Percentiles rank a stretch among this genome's conserved stretches.
Evolutionary conservation across 192 early-diverging fungal species (phyloP).

Genomic region (Phycomyces nitens): DNA sequence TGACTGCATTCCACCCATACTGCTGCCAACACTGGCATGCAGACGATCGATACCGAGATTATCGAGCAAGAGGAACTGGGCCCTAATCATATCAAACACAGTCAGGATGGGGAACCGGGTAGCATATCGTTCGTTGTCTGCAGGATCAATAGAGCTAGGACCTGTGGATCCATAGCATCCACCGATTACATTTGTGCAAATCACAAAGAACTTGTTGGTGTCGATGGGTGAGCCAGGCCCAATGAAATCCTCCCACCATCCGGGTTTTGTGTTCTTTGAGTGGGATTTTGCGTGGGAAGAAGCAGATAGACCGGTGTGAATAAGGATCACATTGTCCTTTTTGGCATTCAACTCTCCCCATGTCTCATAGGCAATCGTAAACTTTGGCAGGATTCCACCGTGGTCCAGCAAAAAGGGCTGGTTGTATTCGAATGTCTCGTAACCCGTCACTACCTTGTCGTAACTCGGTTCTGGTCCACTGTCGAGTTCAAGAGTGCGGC

Average conservation of each 20-base stretch:
- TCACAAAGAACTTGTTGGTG: constrained; percentile 90
- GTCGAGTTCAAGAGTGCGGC: constrained; percentile 58
- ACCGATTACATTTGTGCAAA: constrained; percentile 95
- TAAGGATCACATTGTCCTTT: constrained; percentile 81
- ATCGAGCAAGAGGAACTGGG: constrained; percentile 87
- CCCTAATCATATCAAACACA: constrained; percentile 93
- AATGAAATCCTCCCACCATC: constrained; percentile 99
- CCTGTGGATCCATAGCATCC: constrained; percentile 97
- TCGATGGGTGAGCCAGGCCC: constrained; percentile 89
- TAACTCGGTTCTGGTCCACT: constrained; percentile 81
- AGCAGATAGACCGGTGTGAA: constrained; percentile 93
- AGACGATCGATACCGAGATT: constrained; percentile 71
- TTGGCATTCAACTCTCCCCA: constrained; percentile 88
- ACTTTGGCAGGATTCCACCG: constrained; percentile 72
- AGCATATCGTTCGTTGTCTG: constrained; percentile 72
- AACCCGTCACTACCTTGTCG: constrained; percentile 76
- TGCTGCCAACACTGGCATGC: constrained; percentile 86
- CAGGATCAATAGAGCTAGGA: constrained; percentile 78
- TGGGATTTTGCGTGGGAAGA: constrained; percentile 91
- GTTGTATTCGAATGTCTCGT: constrained; percentile 58
- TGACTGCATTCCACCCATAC: constrained; percentile 97
- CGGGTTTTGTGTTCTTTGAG: constrained; percentile 65
- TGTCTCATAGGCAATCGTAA: constrained; percentile 92
- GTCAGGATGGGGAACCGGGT: constrained; percentile 90
- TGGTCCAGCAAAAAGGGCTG: constrained; percentile 74